phyloP scores from a whole-genome alignment of 345 rosid genomes.

The Eucalyptus decipiens region DNA sequence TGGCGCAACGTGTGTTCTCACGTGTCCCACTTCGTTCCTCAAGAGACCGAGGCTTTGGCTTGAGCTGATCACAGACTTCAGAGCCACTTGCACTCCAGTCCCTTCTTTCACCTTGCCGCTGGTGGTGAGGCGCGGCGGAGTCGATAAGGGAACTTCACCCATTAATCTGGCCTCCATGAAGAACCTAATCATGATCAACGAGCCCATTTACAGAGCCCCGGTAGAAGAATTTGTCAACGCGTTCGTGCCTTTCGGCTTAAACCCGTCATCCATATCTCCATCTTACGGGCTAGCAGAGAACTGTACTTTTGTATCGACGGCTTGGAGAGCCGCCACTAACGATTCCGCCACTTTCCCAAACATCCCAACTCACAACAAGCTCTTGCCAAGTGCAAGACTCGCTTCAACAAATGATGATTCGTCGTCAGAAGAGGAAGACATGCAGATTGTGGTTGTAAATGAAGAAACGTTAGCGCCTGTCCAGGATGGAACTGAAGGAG shows the following conservation, averaged over 20 bases:
- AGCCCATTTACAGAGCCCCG: conserved; percentile 29
- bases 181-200: conserved; percentile 47
- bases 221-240: conserved; percentile 29
- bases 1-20: conserved; percentile 48
- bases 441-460: conserved; percentile 30
- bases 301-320: conserved; percentile 55
- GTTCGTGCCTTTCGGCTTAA: conserved; percentile 24
- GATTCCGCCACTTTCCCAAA: background rate
- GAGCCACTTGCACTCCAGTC: conserved; percentile 52
- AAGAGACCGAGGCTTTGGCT: conserved; percentile 47
- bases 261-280: conserved; percentile 37
- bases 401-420: background rate
- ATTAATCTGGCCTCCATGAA: conserved; percentile 25
- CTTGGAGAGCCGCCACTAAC: conserved; percentile 24
- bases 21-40: conserved; percentile 28
- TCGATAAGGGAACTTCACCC: background rate
- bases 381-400: conserved; percentile 42
- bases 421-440: conserved; percentile 23
- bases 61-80: conserved; percentile 32
- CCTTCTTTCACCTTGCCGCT: conserved; percentile 55
- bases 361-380: conserved; percentile 31
- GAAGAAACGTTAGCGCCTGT: conserved; percentile 30
- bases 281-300: conserved; percentile 62
- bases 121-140: conserved; percentile 38
- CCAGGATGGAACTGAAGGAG: conserved; percentile 45